phyloP scores from a whole-genome alignment of 768 basidiomycete species.

The Podaxis carcinomalis region DNA sequence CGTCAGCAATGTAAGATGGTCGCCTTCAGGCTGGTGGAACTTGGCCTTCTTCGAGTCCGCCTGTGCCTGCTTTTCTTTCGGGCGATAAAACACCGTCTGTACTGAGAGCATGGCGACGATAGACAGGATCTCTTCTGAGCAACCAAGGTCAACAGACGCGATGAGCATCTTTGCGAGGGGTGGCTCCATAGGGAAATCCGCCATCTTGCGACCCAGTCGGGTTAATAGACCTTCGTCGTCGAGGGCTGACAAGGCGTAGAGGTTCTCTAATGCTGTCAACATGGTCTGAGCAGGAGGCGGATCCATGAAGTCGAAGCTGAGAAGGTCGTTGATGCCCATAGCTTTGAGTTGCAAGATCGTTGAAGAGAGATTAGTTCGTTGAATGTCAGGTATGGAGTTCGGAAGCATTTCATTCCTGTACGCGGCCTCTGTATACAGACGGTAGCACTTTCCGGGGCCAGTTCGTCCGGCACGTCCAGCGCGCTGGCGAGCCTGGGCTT shows the following conservation, averaged over 20 bases:
- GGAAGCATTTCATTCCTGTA: slow-evolving; percentile 99
- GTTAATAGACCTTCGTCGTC: slow-evolving; percentile 97
- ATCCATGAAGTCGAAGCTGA: slow-evolving; percentile 99
- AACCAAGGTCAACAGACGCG: slow-evolving; percentile 94
- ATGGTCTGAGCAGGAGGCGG: slow-evolving; percentile 96
- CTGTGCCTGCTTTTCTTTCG: slow-evolving; percentile 99
- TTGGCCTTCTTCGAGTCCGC: slow-evolving; percentile 99
- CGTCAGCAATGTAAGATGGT: slow-evolving; percentile 85
- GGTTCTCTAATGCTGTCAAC: slow-evolving; percentile 90
- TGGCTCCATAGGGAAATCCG: slow-evolving; percentile 98
- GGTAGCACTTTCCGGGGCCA: slow-evolving; percentile 97
- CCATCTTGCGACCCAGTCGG: slow-evolving; percentile 95
- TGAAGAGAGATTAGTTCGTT: slow-evolving; percentile 86
- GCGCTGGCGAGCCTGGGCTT: slow-evolving; percentile 95
- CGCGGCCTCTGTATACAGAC: slow-evolving; percentile 96
- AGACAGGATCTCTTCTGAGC: slow-evolving; percentile 96
- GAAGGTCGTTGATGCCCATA: slow-evolving; percentile 97
- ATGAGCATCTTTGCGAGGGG: slow-evolving; percentile 97
- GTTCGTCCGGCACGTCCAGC: slow-evolving; percentile 96
- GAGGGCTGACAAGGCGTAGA: slow-evolving; percentile 93
- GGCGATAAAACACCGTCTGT: slow-evolving; percentile 95
- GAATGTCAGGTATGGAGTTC: slow-evolving; percentile 96
- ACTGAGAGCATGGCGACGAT: slow-evolving; percentile 98
- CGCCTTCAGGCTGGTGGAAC: slow-evolving; percentile 98
- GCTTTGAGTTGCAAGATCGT: slow-evolving; percentile 97